Conservation (phyloP, 345 rosid species). For the Populus ilicifolia region DNA sequence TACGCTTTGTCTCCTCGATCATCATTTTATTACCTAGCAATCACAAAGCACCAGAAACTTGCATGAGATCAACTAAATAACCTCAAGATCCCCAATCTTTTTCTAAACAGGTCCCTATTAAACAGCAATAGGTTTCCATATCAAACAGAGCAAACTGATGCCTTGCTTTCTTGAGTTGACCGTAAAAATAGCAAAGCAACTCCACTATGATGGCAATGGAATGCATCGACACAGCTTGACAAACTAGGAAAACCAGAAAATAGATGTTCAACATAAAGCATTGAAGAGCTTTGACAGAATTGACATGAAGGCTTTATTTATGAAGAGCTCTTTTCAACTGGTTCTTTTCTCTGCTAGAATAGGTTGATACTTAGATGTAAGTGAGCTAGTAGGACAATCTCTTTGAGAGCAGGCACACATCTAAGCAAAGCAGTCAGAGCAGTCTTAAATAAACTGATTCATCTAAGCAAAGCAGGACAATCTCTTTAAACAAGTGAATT, state of each 20-base stretch:
- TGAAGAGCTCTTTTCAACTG: background rate
- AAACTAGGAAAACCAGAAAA: background rate
- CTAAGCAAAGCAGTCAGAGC: background rate
- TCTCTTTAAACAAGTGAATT: background rate
- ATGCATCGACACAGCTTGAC: background rate
- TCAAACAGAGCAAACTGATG: background rate
- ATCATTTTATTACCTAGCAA: conserved; percentile 91
- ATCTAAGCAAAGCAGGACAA: background rate
- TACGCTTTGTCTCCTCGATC: conserved; percentile 96
- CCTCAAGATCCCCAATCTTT: background rate
- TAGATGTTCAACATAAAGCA: background rate
- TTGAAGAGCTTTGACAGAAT: background rate
- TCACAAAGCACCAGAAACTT: conserved; percentile 11
- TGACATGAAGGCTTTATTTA: background rate
- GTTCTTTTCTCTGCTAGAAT: background rate
- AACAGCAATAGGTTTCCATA: background rate
- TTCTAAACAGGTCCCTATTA: background rate
- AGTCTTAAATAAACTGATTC: background rate
- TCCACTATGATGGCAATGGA: background rate
- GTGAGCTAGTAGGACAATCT: background rate
- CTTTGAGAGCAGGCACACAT: background rate
- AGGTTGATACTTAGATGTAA: background rate
- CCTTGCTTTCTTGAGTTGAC: background rate
- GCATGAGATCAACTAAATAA: conserved; percentile 5
- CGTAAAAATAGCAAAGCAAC: background rate